Evolutionary conservation across 2,329 filamentous ascomycete species (phyloP).

Genomic region (Colletotrichum godetiae): DNA sequence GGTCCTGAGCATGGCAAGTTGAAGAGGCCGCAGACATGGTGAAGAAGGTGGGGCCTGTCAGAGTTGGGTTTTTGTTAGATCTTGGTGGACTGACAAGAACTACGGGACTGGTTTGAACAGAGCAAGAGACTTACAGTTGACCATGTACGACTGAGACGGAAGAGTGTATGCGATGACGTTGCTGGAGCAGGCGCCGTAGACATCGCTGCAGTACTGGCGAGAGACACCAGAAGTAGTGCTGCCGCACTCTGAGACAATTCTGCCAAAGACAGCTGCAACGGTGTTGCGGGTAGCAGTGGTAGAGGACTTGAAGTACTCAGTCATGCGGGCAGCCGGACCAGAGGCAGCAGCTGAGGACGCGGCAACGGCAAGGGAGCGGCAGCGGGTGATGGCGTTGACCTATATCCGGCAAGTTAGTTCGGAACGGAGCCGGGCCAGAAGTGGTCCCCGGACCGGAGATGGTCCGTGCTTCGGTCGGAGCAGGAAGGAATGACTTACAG

Average conservation of each 20-base stretch:
- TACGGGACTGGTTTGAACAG: not conserved
- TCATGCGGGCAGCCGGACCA: constrained; percentile 60
- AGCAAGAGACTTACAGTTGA: constrained; percentile 59
- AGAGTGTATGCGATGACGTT: constrained; percentile 72
- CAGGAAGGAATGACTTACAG: constrained; percentile 38
- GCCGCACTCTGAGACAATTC: constrained; percentile 65
- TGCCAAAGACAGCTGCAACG: constrained; percentile 62
- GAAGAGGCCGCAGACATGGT: constrained; percentile 11
- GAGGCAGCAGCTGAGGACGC: constrained; percentile 64
- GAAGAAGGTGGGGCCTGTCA: constrained; percentile 21
- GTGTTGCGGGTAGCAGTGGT: constrained; percentile 53
- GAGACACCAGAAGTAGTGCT: constrained; percentile 60
- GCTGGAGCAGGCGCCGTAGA: constrained; percentile 59
- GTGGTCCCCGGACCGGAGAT: not conserved
- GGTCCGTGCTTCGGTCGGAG: not conserved
- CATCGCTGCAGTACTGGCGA: constrained; percentile 69
- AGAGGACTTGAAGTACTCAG: constrained; percentile 74
- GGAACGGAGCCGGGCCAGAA: not conserved
- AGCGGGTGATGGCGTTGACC: constrained; percentile 63
- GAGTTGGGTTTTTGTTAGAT: not conserved
- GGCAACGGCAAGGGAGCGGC: constrained; percentile 61
- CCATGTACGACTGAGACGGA: constrained; percentile 63
- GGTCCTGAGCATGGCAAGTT: constrained; percentile 40
- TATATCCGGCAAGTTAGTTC: not conserved
- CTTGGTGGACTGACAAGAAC: not conserved